These are phyloP conservation scores for Anaeromyces robustus DNA, from an alignment of 192 early-diverging fungal genomes.

Conservation along the genomic window DNA sequence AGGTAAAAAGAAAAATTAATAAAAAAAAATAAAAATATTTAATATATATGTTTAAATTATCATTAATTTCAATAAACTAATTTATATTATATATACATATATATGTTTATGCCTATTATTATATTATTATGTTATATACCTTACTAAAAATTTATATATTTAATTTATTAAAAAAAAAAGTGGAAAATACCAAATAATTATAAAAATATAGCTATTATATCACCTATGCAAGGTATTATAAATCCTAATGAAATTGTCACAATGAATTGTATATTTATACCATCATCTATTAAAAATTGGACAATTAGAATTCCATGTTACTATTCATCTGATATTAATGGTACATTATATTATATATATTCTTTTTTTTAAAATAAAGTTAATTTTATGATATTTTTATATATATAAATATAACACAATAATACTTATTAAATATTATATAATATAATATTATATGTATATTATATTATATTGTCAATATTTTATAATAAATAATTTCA, in stretches of 20 bases:
- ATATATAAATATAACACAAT: too few species aligned
- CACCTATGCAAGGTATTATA: slow-evolving; percentile 16
- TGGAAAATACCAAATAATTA: slow-evolving; percentile 34
- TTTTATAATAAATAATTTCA: too few species aligned
- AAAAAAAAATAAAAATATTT: too few species aligned
- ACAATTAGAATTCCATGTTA: slow-evolving; percentile 27
- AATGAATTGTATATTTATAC: slow-evolving; percentile 23
- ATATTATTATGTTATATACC: too few species aligned
- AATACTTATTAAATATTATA: slow-evolving; percentile 2
- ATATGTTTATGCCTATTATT: too few species aligned
- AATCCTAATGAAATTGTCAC: slow-evolving; percentile 14
- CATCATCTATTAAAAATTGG: slow-evolving; percentile 19
- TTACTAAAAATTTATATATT: too few species aligned
- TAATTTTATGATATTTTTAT: too few species aligned
- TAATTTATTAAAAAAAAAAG: slow-evolving; percentile 7
- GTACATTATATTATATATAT: neutral
- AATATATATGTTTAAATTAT: too few species aligned
- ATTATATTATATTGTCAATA: slow-evolving; percentile 3
- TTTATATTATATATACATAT: too few species aligned
- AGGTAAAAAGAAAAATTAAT: slow-evolving; percentile 8
- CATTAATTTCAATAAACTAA: too few species aligned
- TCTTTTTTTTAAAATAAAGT: too few species aligned
- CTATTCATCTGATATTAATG: slow-evolving; percentile 18
- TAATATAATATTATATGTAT: neutral
- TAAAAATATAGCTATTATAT: slow-evolving; percentile 18